Evolutionary conservation across 2,329 filamentous ascomycete species (phyloP).

Genomic region (Coniochaeta sp.): DNA sequence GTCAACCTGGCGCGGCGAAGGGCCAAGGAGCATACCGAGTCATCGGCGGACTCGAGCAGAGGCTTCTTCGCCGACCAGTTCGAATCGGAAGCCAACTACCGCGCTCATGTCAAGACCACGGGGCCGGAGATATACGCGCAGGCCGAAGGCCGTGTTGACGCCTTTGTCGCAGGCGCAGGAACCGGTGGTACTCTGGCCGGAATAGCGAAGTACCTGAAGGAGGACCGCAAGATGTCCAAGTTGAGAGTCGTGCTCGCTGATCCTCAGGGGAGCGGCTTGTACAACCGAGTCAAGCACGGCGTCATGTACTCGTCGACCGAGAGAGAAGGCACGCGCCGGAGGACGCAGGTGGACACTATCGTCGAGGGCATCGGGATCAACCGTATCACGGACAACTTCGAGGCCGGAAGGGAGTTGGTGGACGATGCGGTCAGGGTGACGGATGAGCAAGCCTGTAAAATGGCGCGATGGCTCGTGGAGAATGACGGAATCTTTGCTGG

Average conservation of each 20-base stretch:
- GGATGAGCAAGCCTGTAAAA: constrained; percentile 80
- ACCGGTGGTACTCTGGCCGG: constrained; percentile 92
- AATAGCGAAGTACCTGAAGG: constrained; percentile 76
- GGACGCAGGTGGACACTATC: constrained; percentile 90
- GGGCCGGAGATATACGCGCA: constrained; percentile 86
- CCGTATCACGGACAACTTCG: constrained; percentile 87
- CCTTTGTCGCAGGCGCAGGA: constrained; percentile 88
- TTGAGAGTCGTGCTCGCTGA: constrained; percentile 79
- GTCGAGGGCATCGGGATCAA: constrained; percentile 97
- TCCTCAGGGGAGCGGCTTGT: constrained; percentile 88
- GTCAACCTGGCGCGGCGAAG: constrained; percentile 82
- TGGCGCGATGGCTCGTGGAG: constrained; percentile 96
- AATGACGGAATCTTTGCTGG: constrained; percentile 92
- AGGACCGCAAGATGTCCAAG: constrained; percentile 45
- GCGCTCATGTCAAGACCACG: constrained; percentile 73
- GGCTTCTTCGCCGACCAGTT: constrained; percentile 98
- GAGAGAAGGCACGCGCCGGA: constrained; percentile 78
- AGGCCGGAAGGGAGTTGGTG: constrained; percentile 75
- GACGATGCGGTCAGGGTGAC: constrained; percentile 86
- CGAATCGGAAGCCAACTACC: constrained; percentile 83
- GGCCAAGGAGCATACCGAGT: constrained; percentile 64
- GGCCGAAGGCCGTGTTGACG: constrained; percentile 66
- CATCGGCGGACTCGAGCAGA: constrained; percentile 50
- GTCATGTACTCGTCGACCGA: constrained; percentile 94
- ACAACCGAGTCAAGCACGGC: constrained; percentile 84